Evolutionary conservation across 768 basidiomycete genomes (phyloP).

Genomic region (Boletales sp.): DNA sequence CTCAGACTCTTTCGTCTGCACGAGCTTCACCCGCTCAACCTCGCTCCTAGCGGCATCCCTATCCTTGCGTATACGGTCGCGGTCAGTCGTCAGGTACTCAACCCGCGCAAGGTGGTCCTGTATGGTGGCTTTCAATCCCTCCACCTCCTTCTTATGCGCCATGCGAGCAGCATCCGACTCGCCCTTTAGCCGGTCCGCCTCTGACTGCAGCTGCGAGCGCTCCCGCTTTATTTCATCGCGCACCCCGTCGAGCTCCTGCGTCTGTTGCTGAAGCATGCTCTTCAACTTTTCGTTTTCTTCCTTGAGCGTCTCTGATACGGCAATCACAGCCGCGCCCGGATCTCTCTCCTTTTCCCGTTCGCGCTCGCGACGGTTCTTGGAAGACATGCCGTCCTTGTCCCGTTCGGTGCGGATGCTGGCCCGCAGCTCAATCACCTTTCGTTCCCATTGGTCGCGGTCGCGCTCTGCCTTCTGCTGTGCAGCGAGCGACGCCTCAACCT

Average conservation of each 20-base stretch:
- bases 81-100: constrained; percentile 19
- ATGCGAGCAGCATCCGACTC: constrained; percentile 8
- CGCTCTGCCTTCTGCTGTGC: constrained; percentile 14
- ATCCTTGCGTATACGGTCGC: constrained; percentile 24
- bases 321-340: background rate
- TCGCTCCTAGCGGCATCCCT: constrained; percentile 19
- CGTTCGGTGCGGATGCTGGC: constrained; percentile 8
- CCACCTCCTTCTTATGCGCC: constrained; percentile 11
- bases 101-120: constrained; percentile 19
- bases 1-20: constrained; percentile 13
- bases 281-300: constrained; percentile 26
- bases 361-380: constrained; percentile 15
- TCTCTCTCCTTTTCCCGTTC: constrained; percentile 18
- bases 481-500: constrained; percentile 11
- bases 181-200: constrained; percentile 11
- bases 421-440: constrained; percentile 17
- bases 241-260: constrained; percentile 8
- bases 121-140: constrained; percentile 13
- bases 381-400: constrained; percentile 13
- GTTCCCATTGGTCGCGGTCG: constrained; percentile 21
- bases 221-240: constrained; percentile 12
- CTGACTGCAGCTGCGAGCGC: constrained; percentile 7
- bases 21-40: constrained; percentile 18
- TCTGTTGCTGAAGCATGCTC: constrained; percentile 14
- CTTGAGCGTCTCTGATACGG: constrained; percentile 8